A percentile compares a stretch with the other conserved stretches of the same genome.
Evolutionary conservation across 495 filamentous ascomycete genomes (phyloP).

Genomic region (Sabuloglossum arenarium): DNA sequence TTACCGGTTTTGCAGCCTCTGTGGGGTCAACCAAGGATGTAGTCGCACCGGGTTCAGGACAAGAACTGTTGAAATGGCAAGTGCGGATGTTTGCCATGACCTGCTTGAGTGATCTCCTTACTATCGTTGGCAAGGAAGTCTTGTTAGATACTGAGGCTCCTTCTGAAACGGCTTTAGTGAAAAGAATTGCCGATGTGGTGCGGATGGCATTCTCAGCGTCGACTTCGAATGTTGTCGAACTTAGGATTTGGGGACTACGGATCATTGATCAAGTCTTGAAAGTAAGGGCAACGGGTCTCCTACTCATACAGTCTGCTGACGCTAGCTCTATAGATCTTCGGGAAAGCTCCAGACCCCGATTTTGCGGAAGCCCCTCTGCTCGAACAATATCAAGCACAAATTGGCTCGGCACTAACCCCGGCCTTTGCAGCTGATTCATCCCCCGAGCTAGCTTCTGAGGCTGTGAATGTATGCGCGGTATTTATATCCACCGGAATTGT

Average conservation of each 20-base stretch:
- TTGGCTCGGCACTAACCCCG: constrained; percentile 86
- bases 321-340: constrained; percentile 51
- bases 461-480: constrained; percentile 90
- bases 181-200: constrained; percentile 78
- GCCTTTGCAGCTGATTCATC: constrained; percentile 93
- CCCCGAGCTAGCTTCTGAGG: constrained; percentile 81
- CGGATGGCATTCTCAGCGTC: constrained; percentile 95
- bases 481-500: constrained; percentile 97
- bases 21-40: constrained; percentile 44
- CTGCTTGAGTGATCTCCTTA: constrained; percentile 69
- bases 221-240: constrained; percentile 74
- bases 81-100: constrained; percentile 87
- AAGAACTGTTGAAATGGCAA: constrained; percentile 88
- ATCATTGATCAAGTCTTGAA: constrained; percentile 85
- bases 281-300: constrained; percentile 13
- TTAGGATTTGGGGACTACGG: constrained; percentile 72
- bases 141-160: constrained; percentile 44
- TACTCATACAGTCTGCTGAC: neutral
- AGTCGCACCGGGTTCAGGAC: constrained; percentile 38
- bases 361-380: constrained; percentile 88
- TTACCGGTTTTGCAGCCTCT: constrained; percentile 73
- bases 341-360: constrained; percentile 85
- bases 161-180: constrained; percentile 55
- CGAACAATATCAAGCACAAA: constrained; percentile 96
- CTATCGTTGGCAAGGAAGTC: constrained; percentile 54